These are phyloP conservation scores for Candida maltosa DNA, from an alignment of 805 yeast genomes.

Conservation along the genomic window DNA sequence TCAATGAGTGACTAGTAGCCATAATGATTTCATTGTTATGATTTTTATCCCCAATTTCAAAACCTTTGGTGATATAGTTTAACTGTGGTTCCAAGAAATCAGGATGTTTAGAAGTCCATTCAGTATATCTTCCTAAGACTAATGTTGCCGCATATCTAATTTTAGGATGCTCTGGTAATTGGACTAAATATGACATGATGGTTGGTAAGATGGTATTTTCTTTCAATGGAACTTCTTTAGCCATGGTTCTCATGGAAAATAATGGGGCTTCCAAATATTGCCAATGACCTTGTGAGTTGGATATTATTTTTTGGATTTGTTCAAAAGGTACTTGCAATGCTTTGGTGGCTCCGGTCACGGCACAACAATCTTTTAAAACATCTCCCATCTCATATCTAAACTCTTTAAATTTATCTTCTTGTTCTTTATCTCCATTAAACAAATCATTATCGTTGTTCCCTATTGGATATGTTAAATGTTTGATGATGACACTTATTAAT, in stretches of 20 bases:
- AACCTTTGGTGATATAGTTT: constrained; percentile 78
- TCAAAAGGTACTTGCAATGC: constrained; percentile 72
- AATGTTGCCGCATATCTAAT: constrained; percentile 90
- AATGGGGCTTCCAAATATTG: constrained; percentile 87
- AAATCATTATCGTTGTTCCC: constrained; percentile 25
- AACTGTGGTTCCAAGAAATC: constrained; percentile 78
- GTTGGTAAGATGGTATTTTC: constrained; percentile 72
- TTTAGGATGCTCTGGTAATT: constrained; percentile 79
- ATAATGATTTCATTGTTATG: constrained; percentile 50
- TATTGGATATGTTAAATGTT: constrained; percentile 73
- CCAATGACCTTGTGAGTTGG: constrained; percentile 47
- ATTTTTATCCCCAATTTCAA: constrained; percentile 29
- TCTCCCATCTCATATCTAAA: constrained; percentile 97
- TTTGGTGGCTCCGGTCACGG: constrained; percentile 73
- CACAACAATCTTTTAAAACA: constrained; percentile 93
- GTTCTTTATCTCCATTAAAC: constrained; percentile 69
- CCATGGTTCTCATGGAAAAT: constrained; percentile 90
- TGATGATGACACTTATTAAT: constrained; percentile 58
- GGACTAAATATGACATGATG: constrained; percentile 65
- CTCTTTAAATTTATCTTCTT: constrained; percentile 88
- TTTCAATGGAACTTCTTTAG: constrained; percentile 71
- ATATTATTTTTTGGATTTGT: constrained; percentile 46
- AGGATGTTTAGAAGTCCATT: constrained; percentile 90
- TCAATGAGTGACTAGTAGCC: constrained; percentile 90
- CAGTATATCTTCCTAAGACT: constrained; percentile 92